Conservation (phyloP, 1,139 yeast genomes). For the Blastobotrys proliferans region DNA sequence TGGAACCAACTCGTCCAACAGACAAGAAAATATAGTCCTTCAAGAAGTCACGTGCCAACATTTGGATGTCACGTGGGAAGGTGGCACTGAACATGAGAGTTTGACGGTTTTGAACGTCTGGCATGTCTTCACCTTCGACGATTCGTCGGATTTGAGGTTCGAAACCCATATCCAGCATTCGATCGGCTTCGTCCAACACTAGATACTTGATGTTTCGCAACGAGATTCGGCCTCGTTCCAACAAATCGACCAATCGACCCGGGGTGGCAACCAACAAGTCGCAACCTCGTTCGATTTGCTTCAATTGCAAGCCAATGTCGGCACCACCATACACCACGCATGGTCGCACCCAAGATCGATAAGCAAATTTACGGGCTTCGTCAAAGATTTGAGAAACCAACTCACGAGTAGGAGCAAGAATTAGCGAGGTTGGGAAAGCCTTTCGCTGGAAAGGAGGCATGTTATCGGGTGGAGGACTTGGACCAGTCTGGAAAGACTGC, state of each 20-base stretch:
- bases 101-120: conserved; percentile 84
- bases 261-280: conserved; percentile 97
- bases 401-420: conserved; percentile 98
- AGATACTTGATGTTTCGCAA: conserved; percentile 85
- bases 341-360: conserved; percentile 98
- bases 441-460: conserved; percentile 43
- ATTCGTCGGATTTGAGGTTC: conserved; percentile 99
- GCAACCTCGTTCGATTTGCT: conserved; percentile 90
- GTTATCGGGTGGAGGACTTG: conserved; percentile 54
- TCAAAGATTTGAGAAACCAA: conserved; percentile 94
- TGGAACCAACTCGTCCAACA: conserved; percentile 98
- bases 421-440: conserved; percentile 91
- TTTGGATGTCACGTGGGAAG: conserved; percentile 96
- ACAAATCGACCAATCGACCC: conserved; percentile 94
- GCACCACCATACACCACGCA: conserved; percentile 99
- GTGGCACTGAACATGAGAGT: conserved; percentile 98
- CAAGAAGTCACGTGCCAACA: conserved; percentile 94
- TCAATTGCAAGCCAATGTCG: conserved; percentile 80
- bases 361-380: conserved; percentile 91
- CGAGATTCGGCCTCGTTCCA: conserved; percentile 92
- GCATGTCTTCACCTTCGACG: conserved; percentile 98
- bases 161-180: conserved; percentile 99
- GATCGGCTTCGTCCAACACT: conserved; percentile 97
- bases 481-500: conserved; percentile 86
- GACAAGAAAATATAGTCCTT: conserved; percentile 92